Conservation (phyloP, 345 rosid genomes). For the Lagerstroemia speciosa region DNA sequence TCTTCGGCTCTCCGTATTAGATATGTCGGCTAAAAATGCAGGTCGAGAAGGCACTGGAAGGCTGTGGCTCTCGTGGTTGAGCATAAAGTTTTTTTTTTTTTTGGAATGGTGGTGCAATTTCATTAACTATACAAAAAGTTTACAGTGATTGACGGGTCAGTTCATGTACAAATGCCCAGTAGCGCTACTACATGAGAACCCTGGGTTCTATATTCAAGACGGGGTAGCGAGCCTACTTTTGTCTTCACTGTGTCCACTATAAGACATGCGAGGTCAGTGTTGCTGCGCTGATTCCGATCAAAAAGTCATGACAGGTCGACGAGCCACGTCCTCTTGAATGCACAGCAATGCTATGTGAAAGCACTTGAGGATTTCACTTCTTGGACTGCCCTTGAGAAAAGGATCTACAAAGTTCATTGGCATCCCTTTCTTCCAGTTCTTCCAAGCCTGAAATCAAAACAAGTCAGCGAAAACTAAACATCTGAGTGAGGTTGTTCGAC, state of each 20-base stretch:
- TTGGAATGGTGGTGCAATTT: no score
- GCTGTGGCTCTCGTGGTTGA: neutral
- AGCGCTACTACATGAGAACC: no score
- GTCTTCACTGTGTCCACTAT: no score
- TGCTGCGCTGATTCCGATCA: no score
- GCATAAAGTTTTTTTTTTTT: slow-evolving; percentile 6
- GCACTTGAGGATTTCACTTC: slow-evolving; percentile 13
- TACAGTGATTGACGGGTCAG: no score
- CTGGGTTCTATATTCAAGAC: no score
- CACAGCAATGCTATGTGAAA: slow-evolving; percentile 24
- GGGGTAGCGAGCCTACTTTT: no score
- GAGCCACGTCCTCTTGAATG: slow-evolving; percentile 18
- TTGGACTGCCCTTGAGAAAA: neutral
- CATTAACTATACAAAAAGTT: no score
- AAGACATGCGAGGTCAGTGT: no score
- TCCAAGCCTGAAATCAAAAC: slow-evolving; percentile 15
- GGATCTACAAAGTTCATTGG: slow-evolving; percentile 3
- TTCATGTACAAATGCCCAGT: no score
- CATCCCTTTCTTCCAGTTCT: slow-evolving; percentile 15
- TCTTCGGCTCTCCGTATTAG: neutral
- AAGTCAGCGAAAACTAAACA: neutral
- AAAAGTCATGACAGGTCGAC: slow-evolving; percentile 32
- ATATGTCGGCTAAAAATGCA: neutral
- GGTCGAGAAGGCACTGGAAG: neutral
- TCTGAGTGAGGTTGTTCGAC: no score